Conservation (phyloP, 345 rosid genomes). For the Angophora floribunda region DNA sequence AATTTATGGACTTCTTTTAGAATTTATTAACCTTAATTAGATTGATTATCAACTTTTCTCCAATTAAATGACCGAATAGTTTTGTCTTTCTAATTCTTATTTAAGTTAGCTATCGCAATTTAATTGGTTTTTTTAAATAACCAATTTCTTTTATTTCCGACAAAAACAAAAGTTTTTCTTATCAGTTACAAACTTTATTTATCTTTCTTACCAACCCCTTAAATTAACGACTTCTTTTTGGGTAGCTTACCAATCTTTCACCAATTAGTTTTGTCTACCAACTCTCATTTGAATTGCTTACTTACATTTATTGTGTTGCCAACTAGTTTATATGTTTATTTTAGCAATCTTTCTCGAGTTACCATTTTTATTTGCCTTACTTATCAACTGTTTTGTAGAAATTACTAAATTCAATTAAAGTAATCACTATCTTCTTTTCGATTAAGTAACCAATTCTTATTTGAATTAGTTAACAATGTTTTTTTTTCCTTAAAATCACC, state of each 20-base stretch:
- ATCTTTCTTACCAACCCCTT: neutral
- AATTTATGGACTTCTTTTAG: rapidly evolving
- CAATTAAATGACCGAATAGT: neutral
- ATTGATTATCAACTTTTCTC: neutral
- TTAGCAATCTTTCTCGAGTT: neutral
- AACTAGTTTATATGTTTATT: too few relatives aligned
- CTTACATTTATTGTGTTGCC: too few relatives aligned
- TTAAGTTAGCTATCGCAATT: neutral
- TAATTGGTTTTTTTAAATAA: neutral
- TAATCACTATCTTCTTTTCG: neutral
- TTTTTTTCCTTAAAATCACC: neutral
- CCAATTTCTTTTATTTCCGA: neutral
- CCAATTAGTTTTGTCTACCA: neutral
- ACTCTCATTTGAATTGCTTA: neutral
- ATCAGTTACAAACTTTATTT: neutral
- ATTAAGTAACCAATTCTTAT: neutral
- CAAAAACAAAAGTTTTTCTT: neutral
- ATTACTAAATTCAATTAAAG: neutral
- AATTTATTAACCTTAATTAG: neutral
- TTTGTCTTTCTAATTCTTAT: neutral
- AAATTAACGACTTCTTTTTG: neutral
- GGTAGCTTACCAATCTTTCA: neutral
- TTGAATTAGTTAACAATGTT: neutral
- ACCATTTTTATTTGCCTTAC: neutral
- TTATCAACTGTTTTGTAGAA: neutral